These are phyloP conservation scores for Oldenlandia corymbosa DNA, from an alignment of 257 asterid genomes.

Conservation along the genomic window DNA sequence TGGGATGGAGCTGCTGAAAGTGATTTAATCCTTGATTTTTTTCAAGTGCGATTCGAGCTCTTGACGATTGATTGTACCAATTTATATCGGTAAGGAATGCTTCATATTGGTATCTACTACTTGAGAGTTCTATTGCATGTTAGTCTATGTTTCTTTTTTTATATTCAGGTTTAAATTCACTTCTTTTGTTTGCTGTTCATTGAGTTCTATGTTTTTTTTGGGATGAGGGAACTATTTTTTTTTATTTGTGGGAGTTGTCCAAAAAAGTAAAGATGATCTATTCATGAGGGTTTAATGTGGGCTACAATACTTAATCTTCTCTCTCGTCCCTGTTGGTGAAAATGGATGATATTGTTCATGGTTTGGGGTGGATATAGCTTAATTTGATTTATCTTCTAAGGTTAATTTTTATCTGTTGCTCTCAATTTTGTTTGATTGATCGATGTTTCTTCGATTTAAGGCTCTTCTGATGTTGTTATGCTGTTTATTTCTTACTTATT, in stretches of 20 bases:
- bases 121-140: conserved; percentile 9
- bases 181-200: background rate
- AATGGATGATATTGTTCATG: background rate
- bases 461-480: background rate
- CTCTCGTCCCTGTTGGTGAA: background rate
- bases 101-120: background rate
- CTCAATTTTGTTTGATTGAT: conserved; percentile 4
- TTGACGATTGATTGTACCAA: background rate
- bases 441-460: background rate
- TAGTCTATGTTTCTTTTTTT: background rate
- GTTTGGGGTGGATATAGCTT: background rate
- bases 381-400: background rate
- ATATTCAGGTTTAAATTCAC: background rate
- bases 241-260: background rate
- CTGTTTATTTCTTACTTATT: background rate
- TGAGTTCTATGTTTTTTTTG: background rate
- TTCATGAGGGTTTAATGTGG: background rate
- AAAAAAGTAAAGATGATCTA: background rate
- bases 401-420: background rate
- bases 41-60: too few relatives aligned
- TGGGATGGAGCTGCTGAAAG: conserved; percentile 18
- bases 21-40: background rate
- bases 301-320: background rate
- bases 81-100: conserved; percentile 17
- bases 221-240: background rate